Percentiles rank a stretch among this genome's conserved stretches.
phyloP scores from a whole-genome alignment of 441 rosid species.

The Pelargonium cotyledonis region DNA sequence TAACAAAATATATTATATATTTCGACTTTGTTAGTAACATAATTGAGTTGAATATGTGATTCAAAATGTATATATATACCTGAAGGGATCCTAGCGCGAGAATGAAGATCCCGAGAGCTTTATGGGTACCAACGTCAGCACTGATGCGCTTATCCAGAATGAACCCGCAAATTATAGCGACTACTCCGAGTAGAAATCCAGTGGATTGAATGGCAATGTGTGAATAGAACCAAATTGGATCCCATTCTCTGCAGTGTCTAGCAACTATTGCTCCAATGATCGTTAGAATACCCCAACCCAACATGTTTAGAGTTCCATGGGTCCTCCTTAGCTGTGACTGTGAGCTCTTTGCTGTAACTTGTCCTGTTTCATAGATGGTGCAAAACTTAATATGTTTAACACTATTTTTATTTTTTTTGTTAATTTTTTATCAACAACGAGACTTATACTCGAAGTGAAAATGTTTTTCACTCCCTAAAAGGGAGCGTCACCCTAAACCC shows the following conservation, averaged over 20 bases:
- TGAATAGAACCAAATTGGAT: slow-evolving; percentile 66
- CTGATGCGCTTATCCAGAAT: slow-evolving; percentile 40
- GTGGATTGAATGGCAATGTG: slow-evolving; percentile 48
- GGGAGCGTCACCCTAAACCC: too few relatives aligned
- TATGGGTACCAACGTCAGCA: slow-evolving; percentile 47
- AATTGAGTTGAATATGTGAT: too few relatives aligned
- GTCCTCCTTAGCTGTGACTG: slow-evolving; percentile 38
- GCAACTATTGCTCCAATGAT: slow-evolving; percentile 59
- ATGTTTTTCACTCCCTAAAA: too few relatives aligned
- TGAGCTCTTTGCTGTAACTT: slow-evolving; percentile 19
- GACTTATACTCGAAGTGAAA: too few relatives aligned
- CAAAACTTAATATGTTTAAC: too few relatives aligned
- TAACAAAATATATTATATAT: too few relatives aligned
- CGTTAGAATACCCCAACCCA: slow-evolving; percentile 67
- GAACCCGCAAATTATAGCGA: slow-evolving; percentile 51
- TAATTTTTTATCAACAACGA: too few relatives aligned
- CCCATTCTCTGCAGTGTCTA: slow-evolving; percentile 47
- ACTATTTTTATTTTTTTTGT: too few relatives aligned
- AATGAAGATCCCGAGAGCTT: slow-evolving; percentile 54
- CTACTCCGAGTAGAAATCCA: slow-evolving; percentile 49
- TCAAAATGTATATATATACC: slow-evolving; percentile 24
- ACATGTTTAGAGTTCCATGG: slow-evolving; percentile 71
- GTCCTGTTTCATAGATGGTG: slow-evolving; percentile 24
- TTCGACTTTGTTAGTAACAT: too few relatives aligned
- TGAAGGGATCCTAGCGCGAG: slow-evolving; percentile 74